phyloP scores from a whole-genome alignment of 352 stramenopile species.

The Pythium scleroteichum region DNA sequence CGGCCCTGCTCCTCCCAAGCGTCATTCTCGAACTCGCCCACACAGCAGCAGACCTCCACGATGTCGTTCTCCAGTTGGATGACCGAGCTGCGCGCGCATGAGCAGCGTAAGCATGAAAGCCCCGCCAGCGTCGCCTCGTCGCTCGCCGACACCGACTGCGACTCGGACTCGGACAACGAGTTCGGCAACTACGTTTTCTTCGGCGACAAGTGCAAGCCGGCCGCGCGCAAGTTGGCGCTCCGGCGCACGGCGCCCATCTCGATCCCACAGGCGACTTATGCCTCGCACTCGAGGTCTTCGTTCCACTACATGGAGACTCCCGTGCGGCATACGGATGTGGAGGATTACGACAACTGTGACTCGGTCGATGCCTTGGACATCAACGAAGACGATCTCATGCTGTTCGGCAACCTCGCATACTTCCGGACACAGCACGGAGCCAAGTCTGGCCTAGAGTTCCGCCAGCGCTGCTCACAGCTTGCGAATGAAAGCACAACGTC shows the following conservation, averaged over 20 bases:
- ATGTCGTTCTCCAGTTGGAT: slow-evolving; percentile 61
- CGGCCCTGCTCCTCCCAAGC: not conserved
- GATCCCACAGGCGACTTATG: slow-evolving; percentile 39
- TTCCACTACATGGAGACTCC: slow-evolving; percentile 21
- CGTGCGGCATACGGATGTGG: not conserved
- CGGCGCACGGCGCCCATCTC: slow-evolving; percentile 55
- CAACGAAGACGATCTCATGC: slow-evolving; percentile 61
- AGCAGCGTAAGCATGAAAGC: slow-evolving; percentile 20
- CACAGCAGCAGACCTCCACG: slow-evolving; percentile 15
- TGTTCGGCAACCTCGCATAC: slow-evolving; percentile 72
- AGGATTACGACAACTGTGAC: slow-evolving; percentile 2
- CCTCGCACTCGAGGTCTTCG: slow-evolving; percentile 21
- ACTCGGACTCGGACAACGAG: slow-evolving; percentile 50
- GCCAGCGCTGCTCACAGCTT: slow-evolving; percentile 9
- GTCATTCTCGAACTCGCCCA: slow-evolving; percentile 36
- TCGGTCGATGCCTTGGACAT: slow-evolving; percentile 30
- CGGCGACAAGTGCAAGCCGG: slow-evolving; percentile 15
- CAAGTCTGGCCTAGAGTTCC: slow-evolving; percentile 18
- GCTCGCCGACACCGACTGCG: slow-evolving; percentile 55
- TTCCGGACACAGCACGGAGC: slow-evolving; percentile 53
- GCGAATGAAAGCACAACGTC: slow-evolving; percentile 1
- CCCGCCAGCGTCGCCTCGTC: slow-evolving; percentile 45
- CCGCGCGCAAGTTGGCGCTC: slow-evolving; percentile 19
- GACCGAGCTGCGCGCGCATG: slow-evolving; percentile 35
- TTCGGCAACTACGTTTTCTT: slow-evolving; percentile 19